phyloP scores from a whole-genome alignment of 2,329 filamentous ascomycete species.

The Ustulina deusta region DNA sequence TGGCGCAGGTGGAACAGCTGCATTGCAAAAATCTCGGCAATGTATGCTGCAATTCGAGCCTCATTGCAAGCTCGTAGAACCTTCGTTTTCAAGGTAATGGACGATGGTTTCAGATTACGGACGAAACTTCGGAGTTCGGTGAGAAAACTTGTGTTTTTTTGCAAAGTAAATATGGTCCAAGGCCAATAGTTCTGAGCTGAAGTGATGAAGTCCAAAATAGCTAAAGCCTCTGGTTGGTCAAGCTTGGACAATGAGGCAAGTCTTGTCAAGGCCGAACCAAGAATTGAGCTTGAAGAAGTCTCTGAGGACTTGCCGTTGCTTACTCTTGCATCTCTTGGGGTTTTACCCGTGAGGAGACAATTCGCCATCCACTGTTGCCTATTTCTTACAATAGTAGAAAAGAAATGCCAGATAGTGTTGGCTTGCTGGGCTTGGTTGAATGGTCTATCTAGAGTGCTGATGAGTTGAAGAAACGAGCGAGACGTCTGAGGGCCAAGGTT shows the following conservation, averaged over 20 bases:
- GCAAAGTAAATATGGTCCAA: constrained; percentile 86
- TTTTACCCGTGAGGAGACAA: constrained; percentile 88
- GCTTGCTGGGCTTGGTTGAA: constrained; percentile 74
- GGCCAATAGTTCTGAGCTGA: constrained; percentile 95
- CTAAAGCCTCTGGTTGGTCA: constrained; percentile 73
- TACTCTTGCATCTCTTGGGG: constrained; percentile 80
- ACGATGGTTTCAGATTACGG: constrained; percentile 65
- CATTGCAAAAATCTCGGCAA: constrained; percentile 90
- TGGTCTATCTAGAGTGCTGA: constrained; percentile 82
- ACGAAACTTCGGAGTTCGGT: constrained; percentile 78
- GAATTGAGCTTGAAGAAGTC: constrained; percentile 70
- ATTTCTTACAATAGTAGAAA: constrained; percentile 86
- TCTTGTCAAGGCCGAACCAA: constrained; percentile 78
- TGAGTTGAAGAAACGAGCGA: constrained; percentile 82
- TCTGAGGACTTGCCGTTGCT: constrained; percentile 64
- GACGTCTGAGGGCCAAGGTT: constrained; percentile 86
- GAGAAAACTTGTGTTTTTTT: constrained; percentile 80
- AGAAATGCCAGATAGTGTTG: constrained; percentile 82
- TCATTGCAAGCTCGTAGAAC: constrained; percentile 69
- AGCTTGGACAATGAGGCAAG: constrained; percentile 74
- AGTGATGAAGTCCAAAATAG: constrained; percentile 87
- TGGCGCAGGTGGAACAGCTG: constrained; percentile 89
- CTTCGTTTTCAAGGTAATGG: constrained; percentile 66
- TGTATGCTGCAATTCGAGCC: constrained; percentile 80
- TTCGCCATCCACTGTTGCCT: constrained; percentile 97